phyloP scores from a whole-genome alignment of 306 rosid species.

The Fagus sylvatica region DNA sequence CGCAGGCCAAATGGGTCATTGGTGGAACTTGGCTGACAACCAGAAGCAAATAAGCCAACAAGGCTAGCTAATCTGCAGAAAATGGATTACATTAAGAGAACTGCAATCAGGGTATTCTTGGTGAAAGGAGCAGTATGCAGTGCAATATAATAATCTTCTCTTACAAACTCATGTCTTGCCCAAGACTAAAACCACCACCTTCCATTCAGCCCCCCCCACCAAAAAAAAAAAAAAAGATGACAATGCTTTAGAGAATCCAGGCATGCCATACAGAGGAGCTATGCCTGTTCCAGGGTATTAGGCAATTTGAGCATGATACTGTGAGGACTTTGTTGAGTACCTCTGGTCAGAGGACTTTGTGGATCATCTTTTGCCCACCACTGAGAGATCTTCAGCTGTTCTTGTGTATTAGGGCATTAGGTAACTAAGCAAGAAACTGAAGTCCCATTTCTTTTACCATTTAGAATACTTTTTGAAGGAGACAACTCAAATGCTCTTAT shows the following conservation, averaged over 20 bases:
- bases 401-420: background rate
- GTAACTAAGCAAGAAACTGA: background rate
- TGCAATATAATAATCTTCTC: slow-evolving; percentile 1
- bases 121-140: background rate
- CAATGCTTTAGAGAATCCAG: background rate
- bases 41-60: slow-evolving; percentile 89
- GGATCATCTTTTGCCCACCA: background rate
- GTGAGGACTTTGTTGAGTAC: too few species aligned
- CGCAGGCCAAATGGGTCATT: slow-evolving; percentile 90
- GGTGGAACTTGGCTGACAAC: slow-evolving; percentile 91
- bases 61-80: slow-evolving; percentile 89
- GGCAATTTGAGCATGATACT: background rate
- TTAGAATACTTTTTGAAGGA: background rate
- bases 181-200: background rate
- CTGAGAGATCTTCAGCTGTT: background rate
- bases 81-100: slow-evolving; percentile 23
- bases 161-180: background rate
- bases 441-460: background rate
- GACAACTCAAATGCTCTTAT: background rate
- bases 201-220: background rate
- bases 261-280: background rate
- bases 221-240: background rate
- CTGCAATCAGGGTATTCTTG: slow-evolving; percentile 11
- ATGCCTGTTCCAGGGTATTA: background rate
- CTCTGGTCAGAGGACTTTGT: background rate